Evolutionary conservation across 2,329 filamentous ascomycete genomes (phyloP).

Genomic region (Xylaria sp.): DNA sequence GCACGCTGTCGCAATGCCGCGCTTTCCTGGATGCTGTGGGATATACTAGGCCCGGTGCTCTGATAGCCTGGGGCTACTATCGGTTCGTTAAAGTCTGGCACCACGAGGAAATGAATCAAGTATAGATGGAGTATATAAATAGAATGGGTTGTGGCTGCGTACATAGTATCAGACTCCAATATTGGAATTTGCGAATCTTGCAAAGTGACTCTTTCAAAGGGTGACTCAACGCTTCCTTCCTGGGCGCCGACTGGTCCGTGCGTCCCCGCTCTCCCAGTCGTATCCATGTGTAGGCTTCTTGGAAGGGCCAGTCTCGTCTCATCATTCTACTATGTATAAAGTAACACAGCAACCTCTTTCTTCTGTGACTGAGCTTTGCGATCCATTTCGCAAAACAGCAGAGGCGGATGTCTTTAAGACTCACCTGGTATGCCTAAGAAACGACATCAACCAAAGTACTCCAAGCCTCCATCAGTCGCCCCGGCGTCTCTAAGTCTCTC

Average conservation of each 20-base stretch:
- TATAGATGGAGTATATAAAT: conserved; percentile 16
- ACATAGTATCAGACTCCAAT: neutral
- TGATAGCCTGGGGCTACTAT: conserved; percentile 55
- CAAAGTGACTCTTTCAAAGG: no score
- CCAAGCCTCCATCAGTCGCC: conserved; percentile 67
- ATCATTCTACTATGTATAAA: no score
- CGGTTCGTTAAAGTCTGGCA: conserved; percentile 56
- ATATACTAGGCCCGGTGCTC: conserved; percentile 57
- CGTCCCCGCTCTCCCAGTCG: no score
- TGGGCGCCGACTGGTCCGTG: no score
- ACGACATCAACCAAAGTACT: conserved; percentile 64
- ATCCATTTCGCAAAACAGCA: conserved; percentile 39
- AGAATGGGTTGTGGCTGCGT: neutral
- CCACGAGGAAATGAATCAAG: conserved; percentile 53
- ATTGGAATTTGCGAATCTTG: neutral
- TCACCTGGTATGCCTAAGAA: conserved; percentile 69
- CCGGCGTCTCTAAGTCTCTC: conserved; percentile 59
- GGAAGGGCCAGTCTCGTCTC: no score
- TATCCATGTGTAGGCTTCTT: no score
- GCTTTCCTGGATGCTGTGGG: conserved; percentile 54
- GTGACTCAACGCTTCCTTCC: no score
- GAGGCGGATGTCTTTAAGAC: conserved; percentile 27
- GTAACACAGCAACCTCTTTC: neutral
- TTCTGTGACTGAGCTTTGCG: conserved; percentile 19
- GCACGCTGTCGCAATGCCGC: conserved; percentile 52